These are phyloP conservation scores for Metschnikowia arizonensis DNA, from an alignment of 805 yeast species.

Conservation along the genomic window DNA sequence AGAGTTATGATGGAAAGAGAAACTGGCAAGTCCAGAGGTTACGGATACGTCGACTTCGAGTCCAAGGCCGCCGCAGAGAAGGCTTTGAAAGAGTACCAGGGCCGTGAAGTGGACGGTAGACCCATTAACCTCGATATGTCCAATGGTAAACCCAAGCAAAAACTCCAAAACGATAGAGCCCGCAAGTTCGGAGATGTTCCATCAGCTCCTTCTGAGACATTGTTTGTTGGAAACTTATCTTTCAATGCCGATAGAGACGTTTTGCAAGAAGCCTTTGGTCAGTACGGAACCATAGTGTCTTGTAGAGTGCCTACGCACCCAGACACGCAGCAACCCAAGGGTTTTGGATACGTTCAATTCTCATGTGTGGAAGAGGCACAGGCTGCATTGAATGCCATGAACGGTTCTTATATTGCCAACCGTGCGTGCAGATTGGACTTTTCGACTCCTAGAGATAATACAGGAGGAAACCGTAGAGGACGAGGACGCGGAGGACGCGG, in stretches of 20 bases:
- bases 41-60: constrained; percentile 94
- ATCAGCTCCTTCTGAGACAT: constrained; percentile 90
- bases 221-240: constrained; percentile 93
- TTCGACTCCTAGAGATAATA: constrained; percentile 78
- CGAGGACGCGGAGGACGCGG: constrained; percentile 17
- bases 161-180: constrained; percentile 72
- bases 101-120: constrained; percentile 95
- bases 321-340: constrained; percentile 98
- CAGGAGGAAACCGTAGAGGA: constrained; percentile 18
- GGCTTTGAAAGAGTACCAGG: constrained; percentile 82
- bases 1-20: constrained; percentile 93
- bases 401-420: constrained; percentile 86
- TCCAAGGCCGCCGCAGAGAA: constrained; percentile 73
- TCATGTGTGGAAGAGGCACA: constrained; percentile 84
- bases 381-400: constrained; percentile 78
- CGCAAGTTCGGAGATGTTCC: constrained; percentile 84
- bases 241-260: constrained; percentile 83
- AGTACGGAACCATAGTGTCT: constrained; percentile 77
- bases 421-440: constrained; percentile 93
- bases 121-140: constrained; percentile 92
- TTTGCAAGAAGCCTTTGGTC: constrained; percentile 67
- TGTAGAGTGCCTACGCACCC: constrained; percentile 98
- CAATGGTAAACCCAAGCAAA: constrained; percentile 69
- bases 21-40: constrained; percentile 92
- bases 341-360: constrained; percentile 96